These are phyloP conservation scores for Colletotrichum shisoi DNA, from an alignment of 2,329 filamentous ascomycete species.

Conservation along the genomic window DNA sequence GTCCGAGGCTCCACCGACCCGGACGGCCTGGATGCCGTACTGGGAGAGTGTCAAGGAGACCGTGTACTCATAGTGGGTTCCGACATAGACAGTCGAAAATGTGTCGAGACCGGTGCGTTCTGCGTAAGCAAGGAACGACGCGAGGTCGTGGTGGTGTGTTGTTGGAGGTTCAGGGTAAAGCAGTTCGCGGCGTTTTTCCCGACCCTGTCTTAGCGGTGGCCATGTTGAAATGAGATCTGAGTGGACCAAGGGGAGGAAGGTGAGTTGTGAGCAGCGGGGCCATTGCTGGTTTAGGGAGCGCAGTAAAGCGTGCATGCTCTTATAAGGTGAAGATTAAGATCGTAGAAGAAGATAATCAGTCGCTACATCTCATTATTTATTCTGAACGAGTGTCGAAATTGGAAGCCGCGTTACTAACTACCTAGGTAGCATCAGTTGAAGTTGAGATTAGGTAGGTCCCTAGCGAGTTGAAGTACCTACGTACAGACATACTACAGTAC, in stretches of 20 bases:
- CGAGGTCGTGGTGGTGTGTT: conserved; percentile 67
- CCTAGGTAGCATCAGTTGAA: conserved; percentile 10
- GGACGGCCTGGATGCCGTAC: conserved; percentile 70
- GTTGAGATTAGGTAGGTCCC: conserved; percentile 15
- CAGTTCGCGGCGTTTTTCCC: conserved; percentile 24
- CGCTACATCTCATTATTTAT: neutral
- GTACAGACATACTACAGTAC: neutral
- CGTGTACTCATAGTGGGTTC: conserved; percentile 81
- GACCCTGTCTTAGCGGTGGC: conserved; percentile 9
- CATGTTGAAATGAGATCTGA: conserved; percentile 15
- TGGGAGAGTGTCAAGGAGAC: conserved; percentile 63
- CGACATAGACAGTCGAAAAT: conserved; percentile 69
- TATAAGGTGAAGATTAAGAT: neutral
- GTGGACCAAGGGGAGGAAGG: neutral
- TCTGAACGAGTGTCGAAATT: no score
- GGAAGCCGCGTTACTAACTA: neutral
- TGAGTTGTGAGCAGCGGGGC: neutral
- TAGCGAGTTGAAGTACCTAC: neutral
- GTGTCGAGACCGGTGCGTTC: conserved; percentile 62
- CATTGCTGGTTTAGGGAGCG: conserved; percentile 4
- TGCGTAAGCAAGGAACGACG: conserved; percentile 72
- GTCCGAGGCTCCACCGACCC: conserved; percentile 73
- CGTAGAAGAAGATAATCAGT: neutral
- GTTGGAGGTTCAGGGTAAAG: conserved; percentile 57
- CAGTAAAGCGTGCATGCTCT: conserved; percentile 22